Conservation (phyloP, 73 alveolate species). For the Tetrahymena elliotti region DNA sequence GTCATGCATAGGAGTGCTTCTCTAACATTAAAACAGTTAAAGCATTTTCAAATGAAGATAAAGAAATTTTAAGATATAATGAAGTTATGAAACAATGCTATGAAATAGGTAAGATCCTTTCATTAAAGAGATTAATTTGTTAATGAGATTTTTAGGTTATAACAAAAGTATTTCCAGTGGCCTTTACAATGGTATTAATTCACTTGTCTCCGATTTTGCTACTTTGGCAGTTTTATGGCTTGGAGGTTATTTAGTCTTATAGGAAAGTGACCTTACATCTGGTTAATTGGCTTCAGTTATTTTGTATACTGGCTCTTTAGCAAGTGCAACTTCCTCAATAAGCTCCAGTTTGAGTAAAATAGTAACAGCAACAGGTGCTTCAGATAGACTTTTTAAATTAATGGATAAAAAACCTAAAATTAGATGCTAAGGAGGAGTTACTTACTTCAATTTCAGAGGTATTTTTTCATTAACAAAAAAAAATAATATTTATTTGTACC, state of each 20-base stretch:
- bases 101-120: conserved; percentile 12
- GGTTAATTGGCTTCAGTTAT: conserved; percentile 29
- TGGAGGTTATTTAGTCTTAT: conserved; percentile 22
- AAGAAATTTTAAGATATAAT: neutral
- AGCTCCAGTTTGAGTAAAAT: neutral
- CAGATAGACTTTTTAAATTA: conserved; percentile 9
- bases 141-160: neutral
- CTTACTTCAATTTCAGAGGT: neutral
- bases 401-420: conserved; percentile 25
- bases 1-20: conserved; percentile 9
- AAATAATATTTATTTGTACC: neutral
- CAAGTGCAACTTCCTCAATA: neutral
- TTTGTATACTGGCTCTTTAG: conserved; percentile 13
- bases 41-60: conserved; percentile 22
- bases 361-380: conserved; percentile 2
- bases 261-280: conserved; percentile 1
- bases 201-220: conserved; percentile 6
- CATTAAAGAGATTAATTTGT: neutral
- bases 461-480: conserved; percentile 5
- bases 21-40: conserved; percentile 16
- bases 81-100: neutral
- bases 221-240: conserved; percentile 15
- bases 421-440: neutral
- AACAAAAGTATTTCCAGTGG: neutral
- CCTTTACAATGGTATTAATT: neutral